phyloP scores from a whole-genome alignment of 2,329 filamentous ascomycete genomes.

The Sporothrix globosa region DNA sequence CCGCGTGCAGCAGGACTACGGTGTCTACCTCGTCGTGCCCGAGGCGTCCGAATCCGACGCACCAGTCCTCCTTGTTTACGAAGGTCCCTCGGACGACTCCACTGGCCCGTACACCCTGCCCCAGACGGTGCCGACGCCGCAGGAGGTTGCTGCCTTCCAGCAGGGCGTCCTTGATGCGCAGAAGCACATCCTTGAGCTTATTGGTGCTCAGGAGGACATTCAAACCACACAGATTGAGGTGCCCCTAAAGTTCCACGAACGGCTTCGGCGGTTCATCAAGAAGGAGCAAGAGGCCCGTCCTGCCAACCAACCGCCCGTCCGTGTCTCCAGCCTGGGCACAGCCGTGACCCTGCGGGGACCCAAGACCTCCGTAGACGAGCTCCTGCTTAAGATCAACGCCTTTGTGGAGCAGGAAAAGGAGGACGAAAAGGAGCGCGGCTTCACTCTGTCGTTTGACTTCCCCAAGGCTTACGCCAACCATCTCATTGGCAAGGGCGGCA shows the following conservation, averaged over 20 bases:
- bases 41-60: slow-evolving; percentile 61
- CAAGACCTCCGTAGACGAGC: slow-evolving; percentile 68
- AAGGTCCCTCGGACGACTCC: slow-evolving; percentile 56
- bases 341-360: slow-evolving; percentile 78
- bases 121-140: slow-evolving; percentile 52
- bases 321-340: slow-evolving; percentile 62
- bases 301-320: slow-evolving; percentile 62
- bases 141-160: slow-evolving; percentile 58
- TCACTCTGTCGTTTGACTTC: slow-evolving; percentile 85
- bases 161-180: slow-evolving; percentile 59
- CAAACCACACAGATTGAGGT: slow-evolving; percentile 58
- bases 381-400: slow-evolving; percentile 71
- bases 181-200: slow-evolving; percentile 60
- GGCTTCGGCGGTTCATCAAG: slow-evolving; percentile 65
- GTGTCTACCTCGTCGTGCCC: slow-evolving; percentile 74
- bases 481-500: slow-evolving; percentile 69
- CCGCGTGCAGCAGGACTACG: slow-evolving; percentile 67
- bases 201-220: slow-evolving; percentile 63
- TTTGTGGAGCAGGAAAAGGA: slow-evolving; percentile 88
- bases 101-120: slow-evolving; percentile 57
- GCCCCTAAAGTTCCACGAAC: slow-evolving; percentile 64
- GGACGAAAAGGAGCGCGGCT: slow-evolving; percentile 91
- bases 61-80: slow-evolving; percentile 73
- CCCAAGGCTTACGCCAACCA: slow-evolving; percentile 94
- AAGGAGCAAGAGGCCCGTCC: slow-evolving; percentile 62